These are phyloP conservation scores for Vanrija humicola DNA, from an alignment of 1,284 basidiomycete genomes.

Conservation along the genomic window DNA sequence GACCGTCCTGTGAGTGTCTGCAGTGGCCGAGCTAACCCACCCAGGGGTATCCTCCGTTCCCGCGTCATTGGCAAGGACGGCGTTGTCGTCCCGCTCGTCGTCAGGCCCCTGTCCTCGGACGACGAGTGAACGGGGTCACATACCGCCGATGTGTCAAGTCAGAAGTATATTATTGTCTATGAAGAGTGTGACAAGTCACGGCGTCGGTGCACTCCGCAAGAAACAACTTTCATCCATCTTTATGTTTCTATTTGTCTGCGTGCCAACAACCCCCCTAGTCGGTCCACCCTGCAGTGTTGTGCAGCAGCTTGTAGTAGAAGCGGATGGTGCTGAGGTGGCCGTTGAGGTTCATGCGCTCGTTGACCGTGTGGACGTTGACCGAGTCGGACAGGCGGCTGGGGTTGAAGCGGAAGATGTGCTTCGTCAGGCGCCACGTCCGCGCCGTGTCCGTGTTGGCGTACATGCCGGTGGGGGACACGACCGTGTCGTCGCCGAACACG, in stretches of 20 bases:
- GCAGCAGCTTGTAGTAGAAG: slow-evolving; percentile 54
- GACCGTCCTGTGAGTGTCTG: background rate
- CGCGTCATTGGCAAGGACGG: too few relatives aligned
- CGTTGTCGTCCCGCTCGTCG: too few relatives aligned
- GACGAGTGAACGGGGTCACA: too few relatives aligned
- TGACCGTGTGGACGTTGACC: slow-evolving; percentile 52
- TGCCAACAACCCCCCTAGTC: slow-evolving; percentile 1
- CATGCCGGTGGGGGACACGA: slow-evolving; percentile 53
- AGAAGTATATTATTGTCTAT: too few relatives aligned
- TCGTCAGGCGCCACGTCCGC: slow-evolving; percentile 48
- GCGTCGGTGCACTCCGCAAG: too few relatives aligned
- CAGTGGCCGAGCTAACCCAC: too few relatives aligned
- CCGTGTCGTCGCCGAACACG: slow-evolving; percentile 47
- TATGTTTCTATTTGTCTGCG: too few relatives aligned
- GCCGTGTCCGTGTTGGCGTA: slow-evolving; percentile 51
- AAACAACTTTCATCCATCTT: background rate
- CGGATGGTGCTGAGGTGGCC: slow-evolving; percentile 50
- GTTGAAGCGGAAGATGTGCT: slow-evolving; percentile 52
- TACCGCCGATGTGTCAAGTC: too few relatives aligned
- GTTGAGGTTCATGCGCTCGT: slow-evolving; percentile 49
- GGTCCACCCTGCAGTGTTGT: slow-evolving; percentile 49
- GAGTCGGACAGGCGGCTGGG: slow-evolving; percentile 42
- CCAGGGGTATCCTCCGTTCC: too few relatives aligned
- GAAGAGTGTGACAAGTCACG: too few relatives aligned
- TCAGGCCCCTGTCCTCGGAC: too few relatives aligned